Percentiles rank a stretch among this genome's conserved stretches.
Conservation (phyloP, 208 protist species). For the Leishmania gerbilli region DNA sequence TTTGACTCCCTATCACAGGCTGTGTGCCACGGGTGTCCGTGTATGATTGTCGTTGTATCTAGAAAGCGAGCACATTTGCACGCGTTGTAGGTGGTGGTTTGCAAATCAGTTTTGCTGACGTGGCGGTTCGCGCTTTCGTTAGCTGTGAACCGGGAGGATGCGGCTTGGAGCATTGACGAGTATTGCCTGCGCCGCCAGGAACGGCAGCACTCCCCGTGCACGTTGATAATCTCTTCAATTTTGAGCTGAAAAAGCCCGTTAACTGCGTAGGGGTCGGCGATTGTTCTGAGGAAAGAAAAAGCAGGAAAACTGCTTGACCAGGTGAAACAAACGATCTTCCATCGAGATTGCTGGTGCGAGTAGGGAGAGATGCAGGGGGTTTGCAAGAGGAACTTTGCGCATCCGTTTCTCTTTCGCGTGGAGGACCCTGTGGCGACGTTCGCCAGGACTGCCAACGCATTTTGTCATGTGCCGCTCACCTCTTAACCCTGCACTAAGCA, state of each 20-base stretch:
- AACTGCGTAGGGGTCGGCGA: not conserved
- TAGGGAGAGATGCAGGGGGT: not conserved
- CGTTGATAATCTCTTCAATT: slow-evolving; percentile 9
- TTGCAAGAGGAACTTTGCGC: not conserved
- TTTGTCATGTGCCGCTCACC: not conserved
- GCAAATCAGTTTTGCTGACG: not conserved
- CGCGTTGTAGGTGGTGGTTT: not conserved
- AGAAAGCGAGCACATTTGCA: not conserved
- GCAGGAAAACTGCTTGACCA: slow-evolving; percentile 6
- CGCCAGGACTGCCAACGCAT: not conserved
- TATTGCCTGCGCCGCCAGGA: not conserved
- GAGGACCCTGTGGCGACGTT: not conserved
- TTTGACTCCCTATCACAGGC: not conserved
- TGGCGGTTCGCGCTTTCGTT: not conserved
- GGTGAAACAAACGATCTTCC: not conserved
- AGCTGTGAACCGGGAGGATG: not conserved
- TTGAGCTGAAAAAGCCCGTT: not conserved
- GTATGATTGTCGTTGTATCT: not conserved
- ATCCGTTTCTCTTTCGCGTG: slow-evolving; percentile 7
- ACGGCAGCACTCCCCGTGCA: not conserved
- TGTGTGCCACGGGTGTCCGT: not conserved
- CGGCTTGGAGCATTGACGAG: not conserved
- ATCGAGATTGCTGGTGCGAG: not conserved
- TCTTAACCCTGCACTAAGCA: no score
- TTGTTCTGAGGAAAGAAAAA: slow-evolving; percentile 19